phyloP scores from a whole-genome alignment of 2,329 filamentous ascomycete species.

The Teratosphaeria nubilosa region DNA sequence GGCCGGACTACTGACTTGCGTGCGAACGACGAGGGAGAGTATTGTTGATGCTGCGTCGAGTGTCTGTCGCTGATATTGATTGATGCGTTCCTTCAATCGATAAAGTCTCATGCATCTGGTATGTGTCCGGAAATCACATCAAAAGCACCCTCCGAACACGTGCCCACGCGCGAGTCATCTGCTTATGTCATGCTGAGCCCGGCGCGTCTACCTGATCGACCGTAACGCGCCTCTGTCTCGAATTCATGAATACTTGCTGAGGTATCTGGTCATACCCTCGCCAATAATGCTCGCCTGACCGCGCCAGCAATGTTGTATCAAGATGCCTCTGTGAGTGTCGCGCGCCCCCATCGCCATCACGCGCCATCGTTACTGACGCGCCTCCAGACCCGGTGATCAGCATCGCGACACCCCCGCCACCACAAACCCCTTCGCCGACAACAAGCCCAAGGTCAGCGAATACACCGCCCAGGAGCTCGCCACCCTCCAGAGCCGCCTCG shows the following conservation, averaged over 20 bases:
- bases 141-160: background rate
- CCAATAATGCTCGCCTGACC: background rate
- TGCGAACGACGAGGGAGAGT: no score
- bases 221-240: background rate
- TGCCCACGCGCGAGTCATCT: background rate
- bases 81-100: background rate
- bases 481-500: conserved; percentile 72
- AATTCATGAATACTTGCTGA: background rate
- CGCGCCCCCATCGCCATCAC: background rate
- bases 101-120: no score
- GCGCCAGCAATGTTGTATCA: conserved; percentile 5
- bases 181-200: background rate
- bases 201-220: background rate
- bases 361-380: conserved; percentile 3
- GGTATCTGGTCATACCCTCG: no score
- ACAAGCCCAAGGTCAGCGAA: conserved; percentile 56
- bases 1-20: no score
- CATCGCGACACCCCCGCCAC: conserved; percentile 29
- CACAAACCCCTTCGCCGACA: conserved; percentile 73
- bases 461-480: conserved; percentile 89
- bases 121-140: background rate
- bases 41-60: background rate
- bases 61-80: background rate
- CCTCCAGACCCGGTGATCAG: conserved; percentile 26
- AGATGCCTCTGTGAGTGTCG: conserved; percentile 22